phyloP scores from a whole-genome alignment of 257 asterid genomes.

The Solanum sparsipilum region DNA sequence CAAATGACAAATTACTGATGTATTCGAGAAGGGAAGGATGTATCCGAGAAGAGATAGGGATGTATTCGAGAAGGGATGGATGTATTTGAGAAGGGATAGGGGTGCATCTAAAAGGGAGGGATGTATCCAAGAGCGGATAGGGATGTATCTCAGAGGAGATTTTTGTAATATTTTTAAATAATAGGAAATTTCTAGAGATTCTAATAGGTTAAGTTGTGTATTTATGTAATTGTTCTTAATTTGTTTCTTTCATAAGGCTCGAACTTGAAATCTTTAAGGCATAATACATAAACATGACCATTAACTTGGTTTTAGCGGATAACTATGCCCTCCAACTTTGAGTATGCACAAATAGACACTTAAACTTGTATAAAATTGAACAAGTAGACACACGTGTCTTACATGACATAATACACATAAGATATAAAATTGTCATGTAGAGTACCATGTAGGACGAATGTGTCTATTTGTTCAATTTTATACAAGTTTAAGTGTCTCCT shows the following conservation, averaged over 20 bases:
- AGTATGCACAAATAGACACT: rapidly evolving
- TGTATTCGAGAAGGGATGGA: neutral
- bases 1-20: neutral
- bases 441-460: no score
- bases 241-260: neutral
- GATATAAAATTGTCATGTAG: no score
- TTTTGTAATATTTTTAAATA: neutral
- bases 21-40: neutral
- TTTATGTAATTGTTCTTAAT: neutral
- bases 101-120: no score
- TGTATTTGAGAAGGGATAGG: no score
- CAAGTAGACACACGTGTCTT: neutral
- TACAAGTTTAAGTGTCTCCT: rapidly evolving
- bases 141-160: neutral
- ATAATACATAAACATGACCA: no score
- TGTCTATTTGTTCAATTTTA: no score
- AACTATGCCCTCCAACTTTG: neutral
- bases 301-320: no score
- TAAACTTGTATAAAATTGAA: no score
- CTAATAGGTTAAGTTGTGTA: no score
- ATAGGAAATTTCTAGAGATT: no score
- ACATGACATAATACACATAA: neutral
- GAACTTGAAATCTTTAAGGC: neutral
- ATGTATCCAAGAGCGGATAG: neutral
- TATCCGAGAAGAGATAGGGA: neutral